phyloP scores from a whole-genome alignment of 129 eudicot species.

The Centaurea solstitialis region DNA sequence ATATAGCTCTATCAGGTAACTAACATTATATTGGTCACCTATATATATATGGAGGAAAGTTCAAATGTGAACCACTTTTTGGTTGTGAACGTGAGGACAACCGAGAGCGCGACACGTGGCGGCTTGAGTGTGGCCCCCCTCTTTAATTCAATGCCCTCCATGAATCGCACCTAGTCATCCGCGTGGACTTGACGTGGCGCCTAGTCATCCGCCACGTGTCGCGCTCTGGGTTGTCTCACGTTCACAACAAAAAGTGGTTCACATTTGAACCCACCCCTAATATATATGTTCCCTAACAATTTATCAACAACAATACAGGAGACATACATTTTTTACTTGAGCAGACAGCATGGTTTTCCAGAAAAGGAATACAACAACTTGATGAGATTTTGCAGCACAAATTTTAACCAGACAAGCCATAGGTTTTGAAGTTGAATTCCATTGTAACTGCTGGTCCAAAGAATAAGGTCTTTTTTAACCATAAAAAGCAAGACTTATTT shows the following conservation, averaged over 20 bases:
- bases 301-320: conserved; percentile 5
- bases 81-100: too few species aligned
- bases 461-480: conserved; percentile 10
- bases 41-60: too few species aligned
- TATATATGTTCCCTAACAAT: conserved; percentile 16
- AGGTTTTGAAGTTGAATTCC: conserved; percentile 5
- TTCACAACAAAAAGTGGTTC: too few species aligned
- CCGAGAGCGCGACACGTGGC: too few species aligned
- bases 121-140: too few species aligned
- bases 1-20: not conserved
- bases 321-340: conserved; percentile 4
- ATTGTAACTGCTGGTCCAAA: conserved; percentile 15
- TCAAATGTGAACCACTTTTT: too few species aligned
- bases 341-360: conserved; percentile 12
- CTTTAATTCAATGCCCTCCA: too few species aligned
- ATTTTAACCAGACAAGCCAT: conserved; percentile 12
- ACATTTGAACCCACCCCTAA: too few species aligned
- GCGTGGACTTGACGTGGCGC: too few species aligned
- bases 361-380: not conserved
- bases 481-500: conserved; percentile 15
- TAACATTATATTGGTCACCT: not conserved
- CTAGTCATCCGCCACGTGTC: too few species aligned
- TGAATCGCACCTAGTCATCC: too few species aligned
- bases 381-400: not conserved
- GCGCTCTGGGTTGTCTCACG: too few species aligned